Evolutionary conservation across 495 filamentous ascomycete genomes (phyloP).

Genomic region (Glutinoglossum americanum): DNA sequence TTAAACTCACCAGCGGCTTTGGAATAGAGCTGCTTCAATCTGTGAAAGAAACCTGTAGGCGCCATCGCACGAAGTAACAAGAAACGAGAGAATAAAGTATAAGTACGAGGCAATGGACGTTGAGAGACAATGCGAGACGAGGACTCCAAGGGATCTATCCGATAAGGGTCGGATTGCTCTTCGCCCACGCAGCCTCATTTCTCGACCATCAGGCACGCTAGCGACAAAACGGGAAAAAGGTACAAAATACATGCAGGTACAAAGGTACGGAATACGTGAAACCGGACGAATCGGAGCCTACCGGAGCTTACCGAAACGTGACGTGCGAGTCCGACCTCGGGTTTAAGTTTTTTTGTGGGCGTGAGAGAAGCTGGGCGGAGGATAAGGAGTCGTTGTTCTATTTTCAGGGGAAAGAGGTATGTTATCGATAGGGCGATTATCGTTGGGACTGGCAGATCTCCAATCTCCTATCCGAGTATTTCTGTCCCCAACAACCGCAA

Average conservation of each 20-base stretch:
- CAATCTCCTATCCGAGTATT: background rate
- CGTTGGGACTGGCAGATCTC: background rate
- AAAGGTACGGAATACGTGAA: too few species aligned
- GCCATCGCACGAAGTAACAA: constrained; percentile 15
- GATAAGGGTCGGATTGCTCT: too few species aligned
- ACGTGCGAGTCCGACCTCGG: too few species aligned
- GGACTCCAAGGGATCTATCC: too few species aligned
- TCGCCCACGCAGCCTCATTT: background rate
- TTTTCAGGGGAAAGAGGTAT: background rate
- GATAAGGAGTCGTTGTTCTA: background rate
- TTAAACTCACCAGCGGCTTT: constrained; percentile 17
- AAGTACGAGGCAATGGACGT: background rate
- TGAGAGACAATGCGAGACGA: background rate
- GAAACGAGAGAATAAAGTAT: background rate
- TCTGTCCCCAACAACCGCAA: background rate
- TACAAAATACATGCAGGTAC: too few species aligned
- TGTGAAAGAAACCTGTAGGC: constrained; percentile 18
- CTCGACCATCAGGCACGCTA: too few species aligned
- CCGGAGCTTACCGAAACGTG: too few species aligned
- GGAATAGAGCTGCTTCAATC: constrained; percentile 15
- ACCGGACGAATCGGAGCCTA: too few species aligned
- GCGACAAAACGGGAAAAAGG: too few species aligned
- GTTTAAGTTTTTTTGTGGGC: too few species aligned
- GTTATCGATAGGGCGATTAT: background rate
- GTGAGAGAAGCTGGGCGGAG: too few species aligned